A percentile compares a stretch with the other conserved stretches of the same genome.
phyloP scores from a whole-genome alignment of 805 yeast species.

The Zygoascus flipseniorum region DNA sequence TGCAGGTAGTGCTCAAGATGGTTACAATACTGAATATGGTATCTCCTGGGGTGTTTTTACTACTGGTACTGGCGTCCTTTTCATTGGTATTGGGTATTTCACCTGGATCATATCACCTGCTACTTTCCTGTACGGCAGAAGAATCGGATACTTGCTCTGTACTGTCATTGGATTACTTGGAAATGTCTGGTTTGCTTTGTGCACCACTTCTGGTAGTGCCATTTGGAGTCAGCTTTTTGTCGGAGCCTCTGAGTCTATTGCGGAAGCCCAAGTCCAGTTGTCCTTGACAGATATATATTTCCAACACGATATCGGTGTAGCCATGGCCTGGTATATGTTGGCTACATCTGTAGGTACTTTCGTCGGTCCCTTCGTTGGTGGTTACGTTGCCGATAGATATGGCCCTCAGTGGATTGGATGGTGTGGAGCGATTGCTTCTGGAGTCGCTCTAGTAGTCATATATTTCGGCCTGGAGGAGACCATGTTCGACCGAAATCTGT shows the following conservation, averaged over 20 bases:
- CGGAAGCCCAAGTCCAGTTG: conserved; percentile 67
- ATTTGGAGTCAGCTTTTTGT: conserved; percentile 73
- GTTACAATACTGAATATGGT: conserved; percentile 51
- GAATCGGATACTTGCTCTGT: conserved; percentile 54
- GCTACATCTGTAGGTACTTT: conserved; percentile 74
- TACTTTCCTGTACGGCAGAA: conserved; percentile 61
- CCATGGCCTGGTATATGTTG: conserved; percentile 65
- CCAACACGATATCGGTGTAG: conserved; percentile 67
- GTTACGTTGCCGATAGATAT: conserved; percentile 50
- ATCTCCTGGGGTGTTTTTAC: conserved; percentile 64
- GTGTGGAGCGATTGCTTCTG: conserved; percentile 55
- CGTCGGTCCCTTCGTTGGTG: conserved; percentile 71
- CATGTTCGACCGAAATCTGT: conserved; percentile 30
- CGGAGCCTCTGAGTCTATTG: conserved; percentile 68
- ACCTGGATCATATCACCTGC: conserved; percentile 59
- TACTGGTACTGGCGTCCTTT: conserved; percentile 74
- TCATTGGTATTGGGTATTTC: conserved; percentile 59
- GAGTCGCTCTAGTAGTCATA: conserved; percentile 44
- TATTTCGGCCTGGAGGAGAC: conserved; percentile 66
- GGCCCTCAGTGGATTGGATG: conserved; percentile 75
- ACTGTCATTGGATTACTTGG: conserved; percentile 53
- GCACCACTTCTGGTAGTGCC: conserved; percentile 47
- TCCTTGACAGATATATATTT: conserved; percentile 60
- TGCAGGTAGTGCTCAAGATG: conserved; percentile 65
- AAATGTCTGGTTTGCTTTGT: conserved; percentile 62